phyloP scores from a whole-genome alignment of 2,329 filamentous ascomycete genomes.

The Aspergillus persii region DNA sequence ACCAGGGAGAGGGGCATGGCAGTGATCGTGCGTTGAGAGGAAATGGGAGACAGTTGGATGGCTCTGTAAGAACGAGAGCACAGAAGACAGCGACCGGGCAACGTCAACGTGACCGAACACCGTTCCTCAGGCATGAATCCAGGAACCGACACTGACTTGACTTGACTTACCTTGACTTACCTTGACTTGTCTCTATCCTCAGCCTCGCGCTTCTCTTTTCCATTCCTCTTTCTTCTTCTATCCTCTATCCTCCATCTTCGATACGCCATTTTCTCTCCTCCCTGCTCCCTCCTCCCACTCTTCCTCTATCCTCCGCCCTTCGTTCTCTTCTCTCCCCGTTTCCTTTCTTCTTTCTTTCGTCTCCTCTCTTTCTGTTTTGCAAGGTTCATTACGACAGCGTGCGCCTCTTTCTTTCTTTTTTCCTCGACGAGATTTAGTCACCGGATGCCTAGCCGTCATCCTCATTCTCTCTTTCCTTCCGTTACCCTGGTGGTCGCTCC shows the following conservation, averaged over 20 bases:
- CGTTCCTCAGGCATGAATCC: not conserved
- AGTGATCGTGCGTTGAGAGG: not conserved
- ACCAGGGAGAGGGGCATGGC: not conserved
- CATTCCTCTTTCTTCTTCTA: not conserved
- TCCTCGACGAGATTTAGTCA: constrained; percentile 9
- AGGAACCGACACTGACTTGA: not conserved
- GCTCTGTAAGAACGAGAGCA: not conserved
- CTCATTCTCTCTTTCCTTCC: constrained; percentile 15
- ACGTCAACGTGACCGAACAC: constrained; percentile 6
- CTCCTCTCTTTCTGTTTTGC: not conserved
- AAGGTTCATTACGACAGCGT: not conserved
- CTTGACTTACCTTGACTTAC: too few species aligned
- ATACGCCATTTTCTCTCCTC: constrained; percentile 5
- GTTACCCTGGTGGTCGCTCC: constrained; percentile 21
- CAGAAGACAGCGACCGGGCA: not conserved
- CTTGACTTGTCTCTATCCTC: not conserved
- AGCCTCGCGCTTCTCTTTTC: constrained; percentile 1
- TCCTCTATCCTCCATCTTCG: not conserved
- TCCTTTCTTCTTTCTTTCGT: constrained; percentile 1
- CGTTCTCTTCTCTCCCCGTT: constrained; percentile 11
- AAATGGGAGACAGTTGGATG: not conserved
- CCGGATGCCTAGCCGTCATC: constrained; percentile 24
- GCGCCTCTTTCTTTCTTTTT: not conserved
- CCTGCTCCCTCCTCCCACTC: not conserved
- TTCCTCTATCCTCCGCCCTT: not conserved